Conservation (phyloP, 257 asterid species). For the Misopates orontium region DNA sequence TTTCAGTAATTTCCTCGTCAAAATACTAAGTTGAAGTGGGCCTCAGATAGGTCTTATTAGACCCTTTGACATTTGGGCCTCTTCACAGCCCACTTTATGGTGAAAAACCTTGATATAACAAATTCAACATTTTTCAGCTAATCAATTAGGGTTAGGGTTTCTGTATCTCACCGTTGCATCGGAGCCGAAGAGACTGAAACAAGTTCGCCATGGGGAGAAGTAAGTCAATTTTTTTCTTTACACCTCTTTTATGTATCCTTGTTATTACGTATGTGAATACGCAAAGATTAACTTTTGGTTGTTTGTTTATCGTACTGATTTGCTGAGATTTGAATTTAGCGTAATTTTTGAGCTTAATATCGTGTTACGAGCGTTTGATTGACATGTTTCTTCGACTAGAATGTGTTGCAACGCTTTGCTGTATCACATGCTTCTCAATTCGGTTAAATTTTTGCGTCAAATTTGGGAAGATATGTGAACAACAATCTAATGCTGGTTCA, state of each 20-base stretch:
- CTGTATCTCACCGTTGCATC: not conserved
- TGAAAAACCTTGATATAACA: not conserved
- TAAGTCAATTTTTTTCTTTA: slow-evolving; percentile 5
- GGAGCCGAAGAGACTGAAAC: not conserved
- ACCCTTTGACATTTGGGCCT: not conserved
- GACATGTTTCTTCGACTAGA: not conserved
- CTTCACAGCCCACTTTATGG: not conserved
- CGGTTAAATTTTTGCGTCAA: not conserved
- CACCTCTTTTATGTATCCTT: not conserved
- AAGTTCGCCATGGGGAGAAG: slow-evolving; percentile 26
- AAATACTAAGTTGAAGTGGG: not conserved
- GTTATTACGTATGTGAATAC: not conserved
- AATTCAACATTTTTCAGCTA: slow-evolving; percentile 6
- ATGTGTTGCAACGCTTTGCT: not conserved
- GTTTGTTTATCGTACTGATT: not conserved
- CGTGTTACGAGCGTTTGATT: not conserved
- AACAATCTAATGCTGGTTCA: too few species aligned
- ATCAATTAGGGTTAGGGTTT: slow-evolving; percentile 16
- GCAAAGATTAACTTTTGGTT: not conserved
- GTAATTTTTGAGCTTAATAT: not conserved
- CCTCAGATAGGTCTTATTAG: not conserved
- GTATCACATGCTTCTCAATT: not conserved
- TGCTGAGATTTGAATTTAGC: not conserved
- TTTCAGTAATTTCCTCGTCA: too few species aligned
- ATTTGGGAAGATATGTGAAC: not conserved